Evolutionary conservation across 805 yeast species (phyloP).

Genomic region (Priceomyces melissophilus): DNA sequence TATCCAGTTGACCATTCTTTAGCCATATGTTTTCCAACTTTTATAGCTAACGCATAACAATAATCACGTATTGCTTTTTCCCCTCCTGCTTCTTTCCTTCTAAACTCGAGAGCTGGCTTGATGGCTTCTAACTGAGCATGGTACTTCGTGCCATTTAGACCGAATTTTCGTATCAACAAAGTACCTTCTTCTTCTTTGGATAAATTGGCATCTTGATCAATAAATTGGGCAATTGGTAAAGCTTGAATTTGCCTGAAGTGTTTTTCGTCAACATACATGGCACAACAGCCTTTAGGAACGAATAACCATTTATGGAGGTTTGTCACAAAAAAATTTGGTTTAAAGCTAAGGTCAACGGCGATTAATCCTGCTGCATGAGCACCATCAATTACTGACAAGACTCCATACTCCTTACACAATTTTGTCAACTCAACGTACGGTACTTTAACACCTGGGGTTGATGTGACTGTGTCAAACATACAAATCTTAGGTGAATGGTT

Average conservation of each 20-base stretch:
- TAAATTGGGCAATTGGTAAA: conserved; percentile 55
- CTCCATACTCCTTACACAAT: conserved; percentile 44
- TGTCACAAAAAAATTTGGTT: conserved; percentile 59
- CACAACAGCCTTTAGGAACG: conserved; percentile 56
- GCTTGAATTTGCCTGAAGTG: conserved; percentile 52
- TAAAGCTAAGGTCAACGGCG: conserved; percentile 38
- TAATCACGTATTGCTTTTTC: conserved; percentile 49
- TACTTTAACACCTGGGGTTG: conserved; percentile 59
- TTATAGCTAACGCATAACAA: conserved; percentile 41
- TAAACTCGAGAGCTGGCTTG: conserved; percentile 51
- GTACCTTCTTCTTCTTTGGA: conserved; percentile 16
- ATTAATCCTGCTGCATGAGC: conserved; percentile 66
- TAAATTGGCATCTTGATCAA: conserved; percentile 27
- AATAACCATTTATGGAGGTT: conserved; percentile 72
- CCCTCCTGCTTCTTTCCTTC: conserved; percentile 57
- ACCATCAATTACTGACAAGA: conserved; percentile 63
- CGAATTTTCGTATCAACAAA: conserved; percentile 45
- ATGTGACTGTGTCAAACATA: conserved; percentile 55
- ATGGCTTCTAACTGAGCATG: conserved; percentile 43
- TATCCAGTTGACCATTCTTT: conserved; percentile 2
- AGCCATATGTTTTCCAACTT: conserved; percentile 30
- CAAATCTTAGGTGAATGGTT: conserved; percentile 34
- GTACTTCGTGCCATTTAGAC: conserved; percentile 48
- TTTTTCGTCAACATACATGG: conserved; percentile 52
- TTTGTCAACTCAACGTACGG: conserved; percentile 52